Conservation (phyloP, 2,329 filamentous ascomycete genomes). For the Madurella fahalii region DNA sequence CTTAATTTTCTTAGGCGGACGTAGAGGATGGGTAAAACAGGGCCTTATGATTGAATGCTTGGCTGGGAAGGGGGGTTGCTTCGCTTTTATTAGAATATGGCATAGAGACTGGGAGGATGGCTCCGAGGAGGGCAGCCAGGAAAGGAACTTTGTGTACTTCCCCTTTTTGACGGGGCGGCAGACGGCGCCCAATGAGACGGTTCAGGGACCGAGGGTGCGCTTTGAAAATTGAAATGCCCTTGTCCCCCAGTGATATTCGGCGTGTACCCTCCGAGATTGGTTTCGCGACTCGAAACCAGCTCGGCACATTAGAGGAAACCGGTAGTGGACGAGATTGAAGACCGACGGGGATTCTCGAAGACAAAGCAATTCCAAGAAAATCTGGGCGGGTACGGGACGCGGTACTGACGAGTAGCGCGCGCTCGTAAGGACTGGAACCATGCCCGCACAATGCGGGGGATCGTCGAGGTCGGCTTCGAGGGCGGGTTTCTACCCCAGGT, state of each 20-base stretch:
- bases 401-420: neutral
- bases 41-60: too few species aligned
- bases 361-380: neutral
- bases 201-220: too few species aligned
- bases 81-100: too few species aligned
- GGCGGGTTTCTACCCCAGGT: neutral
- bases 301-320: neutral
- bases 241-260: neutral
- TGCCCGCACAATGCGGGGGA: constrained; percentile 6
- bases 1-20: too few species aligned
- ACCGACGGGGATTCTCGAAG: neutral
- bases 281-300: neutral
- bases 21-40: too few species aligned
- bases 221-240: neutral
- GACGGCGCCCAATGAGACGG: too few species aligned
- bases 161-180: too few species aligned
- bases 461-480: neutral
- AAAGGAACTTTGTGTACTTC: too few species aligned
- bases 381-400: neutral
- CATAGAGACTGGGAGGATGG: too few species aligned
- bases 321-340: neutral
- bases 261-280: neutral
- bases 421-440: neutral
- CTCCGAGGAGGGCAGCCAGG: too few species aligned
- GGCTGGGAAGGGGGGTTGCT: too few species aligned